Base-by-base conservation (phyloP, 2,329 filamentous ascomycete genomes). In the Stemphylium lycopersici region DNA sequence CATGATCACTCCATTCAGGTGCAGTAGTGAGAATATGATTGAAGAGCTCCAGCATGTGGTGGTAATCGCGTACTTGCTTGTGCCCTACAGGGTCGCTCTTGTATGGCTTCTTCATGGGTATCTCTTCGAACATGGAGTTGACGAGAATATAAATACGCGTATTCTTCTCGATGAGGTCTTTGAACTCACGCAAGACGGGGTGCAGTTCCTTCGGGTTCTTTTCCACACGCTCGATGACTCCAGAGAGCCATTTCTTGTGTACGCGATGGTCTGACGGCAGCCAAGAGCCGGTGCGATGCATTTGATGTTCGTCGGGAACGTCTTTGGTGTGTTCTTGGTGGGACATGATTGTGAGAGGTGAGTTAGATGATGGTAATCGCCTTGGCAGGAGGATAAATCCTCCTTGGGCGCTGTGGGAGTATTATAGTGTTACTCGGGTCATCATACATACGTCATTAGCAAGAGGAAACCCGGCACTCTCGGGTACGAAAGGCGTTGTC, bases 111-210 rank as follows among this genome's bases (percentile, higher is more conserved):
- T 85, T 86, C 29, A 70, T 68, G 0, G 88, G 87, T 16, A 90
- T 78, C 73, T 90, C 85, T 26, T 83, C 78, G 73, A 88, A 90
- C 88, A 90, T 90, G 58, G 82, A 78, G 20, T 78, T 77, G 66
- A 89, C 84, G 69, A 87, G 84, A 80, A 90, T 86, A 76, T 85
- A 87, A 22, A 90, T 76, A 18, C 86, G 81, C 1, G 86, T 77
- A 59, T 85, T 85, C 24, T 72, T 71, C 69, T 90, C 87, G 58
- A 91, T 90, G 20, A 90, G 75, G 1, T 83, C 71, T 66, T 86
- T 80, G 76, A 91, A 89, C 59, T 90, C 87, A 57, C 81, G 64
- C 0, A 90, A 72, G 0, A 85, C 85, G 0, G 86, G 87, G 11
- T 82, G 79, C 0, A 90, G 77, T 2, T 81, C 71, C 60, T 81